phyloP scores from a whole-genome alignment of 305 asterid species.

The Ajuga reptans region DNA sequence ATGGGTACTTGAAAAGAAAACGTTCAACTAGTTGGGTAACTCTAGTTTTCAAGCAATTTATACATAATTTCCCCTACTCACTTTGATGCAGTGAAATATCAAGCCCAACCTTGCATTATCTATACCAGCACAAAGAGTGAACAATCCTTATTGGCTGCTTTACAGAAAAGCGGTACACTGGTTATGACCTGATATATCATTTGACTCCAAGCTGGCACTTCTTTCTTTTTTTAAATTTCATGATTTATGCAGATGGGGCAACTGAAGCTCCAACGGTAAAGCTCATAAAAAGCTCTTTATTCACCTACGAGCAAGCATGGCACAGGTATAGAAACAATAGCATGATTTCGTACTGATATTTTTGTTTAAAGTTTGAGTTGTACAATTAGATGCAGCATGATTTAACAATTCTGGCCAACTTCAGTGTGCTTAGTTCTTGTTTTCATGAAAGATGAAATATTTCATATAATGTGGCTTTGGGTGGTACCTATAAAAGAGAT shows the following conservation, averaged over 20 bases:
- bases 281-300: constrained; percentile 82
- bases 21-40: background rate
- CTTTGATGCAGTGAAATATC: constrained; percentile 66
- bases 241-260: constrained; percentile 46
- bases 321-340: constrained; percentile 52
- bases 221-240: background rate
- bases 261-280: constrained; percentile 61
- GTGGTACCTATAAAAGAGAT: constrained; percentile 2
- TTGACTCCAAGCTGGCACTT: constrained; percentile 18
- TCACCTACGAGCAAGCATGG: constrained; percentile 96
- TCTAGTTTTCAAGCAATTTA: constrained; percentile 19
- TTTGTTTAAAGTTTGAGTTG: constrained; percentile 9
- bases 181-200: constrained; percentile 22
- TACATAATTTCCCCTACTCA: background rate
- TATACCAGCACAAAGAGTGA: constrained; percentile 92
- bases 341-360: constrained; percentile 6
- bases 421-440: background rate
- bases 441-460: background rate
- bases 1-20: constrained; percentile 49
- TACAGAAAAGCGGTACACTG: constrained; percentile 60
- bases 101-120: constrained; percentile 73
- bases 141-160: constrained; percentile 65
- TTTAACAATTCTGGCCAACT: background rate
- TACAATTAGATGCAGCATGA: constrained; percentile 8
- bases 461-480: background rate